These are phyloP conservation scores for Beta macrorhiza DNA, from an alignment of 179 eudicot species.

Conservation along the genomic window DNA sequence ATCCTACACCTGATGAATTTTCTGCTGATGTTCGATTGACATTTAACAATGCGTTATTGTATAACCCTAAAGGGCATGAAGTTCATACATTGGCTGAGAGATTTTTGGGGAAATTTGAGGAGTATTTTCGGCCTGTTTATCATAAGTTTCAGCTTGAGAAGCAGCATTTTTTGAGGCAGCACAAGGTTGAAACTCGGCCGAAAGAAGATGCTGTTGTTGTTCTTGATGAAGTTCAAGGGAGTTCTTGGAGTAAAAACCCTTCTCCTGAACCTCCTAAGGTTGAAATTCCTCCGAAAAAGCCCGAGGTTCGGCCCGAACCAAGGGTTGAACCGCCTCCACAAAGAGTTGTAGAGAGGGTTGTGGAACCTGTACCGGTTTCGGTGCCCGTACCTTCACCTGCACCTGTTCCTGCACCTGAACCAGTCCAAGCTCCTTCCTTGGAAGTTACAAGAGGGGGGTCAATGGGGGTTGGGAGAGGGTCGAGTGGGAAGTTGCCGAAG, in stretches of 20 bases:
- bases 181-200: conserved; percentile 5
- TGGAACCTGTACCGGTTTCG: not conserved
- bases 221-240: conserved; percentile 56
- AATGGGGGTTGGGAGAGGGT: conserved; percentile 35
- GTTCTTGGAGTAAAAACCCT: conserved; percentile 54
- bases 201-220: conserved; percentile 21
- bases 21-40: conserved; percentile 67
- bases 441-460: conserved; percentile 23
- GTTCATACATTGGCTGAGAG: conserved; percentile 52
- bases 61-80: conserved; percentile 68
- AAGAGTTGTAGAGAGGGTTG: too few relatives aligned
- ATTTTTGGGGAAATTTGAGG: conserved; percentile 54
- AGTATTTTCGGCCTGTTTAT: conserved; percentile 46
- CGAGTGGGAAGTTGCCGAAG: conserved; percentile 58
- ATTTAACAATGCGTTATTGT: conserved; percentile 62
- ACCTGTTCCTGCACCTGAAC: not conserved
- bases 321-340: not conserved
- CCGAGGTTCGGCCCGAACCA: conserved; percentile 27
- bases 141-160: conserved; percentile 31
- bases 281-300: conserved; percentile 32
- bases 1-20: conserved; percentile 50
- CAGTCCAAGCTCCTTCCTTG: not conserved
- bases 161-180: conserved; percentile 13
- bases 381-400: not conserved
- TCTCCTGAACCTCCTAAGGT: conserved; percentile 37